These are phyloP conservation scores for Singerocomus inundabilis DNA, from an alignment of 1,284 basidiomycete species.

Conservation along the genomic window DNA sequence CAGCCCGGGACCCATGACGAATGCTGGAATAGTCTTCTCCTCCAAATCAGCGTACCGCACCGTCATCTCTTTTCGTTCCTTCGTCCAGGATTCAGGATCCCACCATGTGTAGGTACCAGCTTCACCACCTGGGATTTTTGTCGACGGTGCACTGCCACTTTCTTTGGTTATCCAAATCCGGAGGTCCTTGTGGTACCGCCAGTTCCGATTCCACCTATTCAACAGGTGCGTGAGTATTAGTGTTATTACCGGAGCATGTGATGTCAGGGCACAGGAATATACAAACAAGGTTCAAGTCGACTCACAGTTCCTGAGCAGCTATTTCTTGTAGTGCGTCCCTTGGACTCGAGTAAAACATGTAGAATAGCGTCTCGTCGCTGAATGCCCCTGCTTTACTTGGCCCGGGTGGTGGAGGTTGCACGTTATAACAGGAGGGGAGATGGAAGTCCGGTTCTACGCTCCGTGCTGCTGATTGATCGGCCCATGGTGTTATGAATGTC, in stretches of 20 bases:
- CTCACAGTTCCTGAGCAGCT: conserved; percentile 92
- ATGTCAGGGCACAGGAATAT: not conserved
- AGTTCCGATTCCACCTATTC: conserved; percentile 88
- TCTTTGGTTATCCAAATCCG: conserved; percentile 97
- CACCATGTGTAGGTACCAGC: conserved; percentile 90
- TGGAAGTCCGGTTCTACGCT: conserved; percentile 90
- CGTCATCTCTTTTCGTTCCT: conserved; percentile 83
- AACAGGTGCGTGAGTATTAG: conserved; percentile 8
- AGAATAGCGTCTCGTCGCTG: conserved; percentile 97
- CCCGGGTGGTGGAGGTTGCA: conserved; percentile 87
- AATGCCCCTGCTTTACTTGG: conserved; percentile 87
- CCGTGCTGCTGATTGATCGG: conserved; percentile 81
- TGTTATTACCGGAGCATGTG: not conserved
- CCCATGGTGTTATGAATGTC: conserved; percentile 96
- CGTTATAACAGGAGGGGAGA: conserved; percentile 91
- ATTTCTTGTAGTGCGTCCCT: conserved; percentile 93
- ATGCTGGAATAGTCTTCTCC: conserved; percentile 74
- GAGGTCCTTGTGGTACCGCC: conserved; percentile 96
- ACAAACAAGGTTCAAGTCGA: conserved; percentile 21
- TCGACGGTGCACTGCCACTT: conserved; percentile 75
- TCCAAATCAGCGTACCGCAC: conserved; percentile 85
- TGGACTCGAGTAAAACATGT: conserved; percentile 97
- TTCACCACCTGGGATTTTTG: conserved; percentile 89
- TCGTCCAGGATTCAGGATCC: conserved; percentile 88
- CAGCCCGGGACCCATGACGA: conserved; percentile 53